phyloP scores from a whole-genome alignment of 2,329 filamentous ascomycete species.

The Conoideocrella luteorostrata region DNA sequence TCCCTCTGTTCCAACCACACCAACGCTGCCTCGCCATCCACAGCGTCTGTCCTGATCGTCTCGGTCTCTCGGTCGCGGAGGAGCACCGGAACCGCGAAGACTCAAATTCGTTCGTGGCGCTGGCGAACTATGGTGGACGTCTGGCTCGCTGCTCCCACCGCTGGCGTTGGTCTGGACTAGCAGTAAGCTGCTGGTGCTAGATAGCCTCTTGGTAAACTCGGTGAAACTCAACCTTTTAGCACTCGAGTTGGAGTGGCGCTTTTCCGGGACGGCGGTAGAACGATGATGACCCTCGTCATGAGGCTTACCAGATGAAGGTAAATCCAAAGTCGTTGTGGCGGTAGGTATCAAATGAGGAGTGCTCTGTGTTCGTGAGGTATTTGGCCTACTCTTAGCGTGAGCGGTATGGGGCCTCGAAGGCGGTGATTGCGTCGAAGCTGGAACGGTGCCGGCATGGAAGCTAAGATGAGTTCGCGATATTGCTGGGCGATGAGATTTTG shows the following conservation, averaged over 20 bases:
- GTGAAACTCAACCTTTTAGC: constrained; percentile 54
- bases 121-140: constrained; percentile 29
- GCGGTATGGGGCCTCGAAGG: constrained; percentile 47
- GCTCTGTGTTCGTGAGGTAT: constrained; percentile 37
- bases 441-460: constrained; percentile 21
- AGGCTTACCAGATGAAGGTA: constrained; percentile 13
- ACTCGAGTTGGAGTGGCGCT: constrained; percentile 47
- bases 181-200: constrained; percentile 54
- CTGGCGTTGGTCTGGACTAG: constrained; percentile 52
- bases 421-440: constrained; percentile 10
- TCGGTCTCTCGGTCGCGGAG: constrained; percentile 27
- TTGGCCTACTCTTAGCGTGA: constrained; percentile 42
- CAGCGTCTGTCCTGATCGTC: constrained; percentile 39
- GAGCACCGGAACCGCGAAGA: constrained; percentile 30
- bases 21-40: constrained; percentile 51
- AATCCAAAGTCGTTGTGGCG: constrained; percentile 17
- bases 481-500: constrained; percentile 25
- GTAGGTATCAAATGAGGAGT: constrained; percentile 37
- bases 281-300: constrained; percentile 22
- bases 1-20: constrained; percentile 46
- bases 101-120: constrained; percentile 32
- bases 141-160: constrained; percentile 39
- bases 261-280: constrained; percentile 26
- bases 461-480: constrained; percentile 25
- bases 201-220: constrained; percentile 54